Evolutionary conservation across 345 rosid genomes (phyloP).

Genomic region (Cardiospermum halicacabum): DNA sequence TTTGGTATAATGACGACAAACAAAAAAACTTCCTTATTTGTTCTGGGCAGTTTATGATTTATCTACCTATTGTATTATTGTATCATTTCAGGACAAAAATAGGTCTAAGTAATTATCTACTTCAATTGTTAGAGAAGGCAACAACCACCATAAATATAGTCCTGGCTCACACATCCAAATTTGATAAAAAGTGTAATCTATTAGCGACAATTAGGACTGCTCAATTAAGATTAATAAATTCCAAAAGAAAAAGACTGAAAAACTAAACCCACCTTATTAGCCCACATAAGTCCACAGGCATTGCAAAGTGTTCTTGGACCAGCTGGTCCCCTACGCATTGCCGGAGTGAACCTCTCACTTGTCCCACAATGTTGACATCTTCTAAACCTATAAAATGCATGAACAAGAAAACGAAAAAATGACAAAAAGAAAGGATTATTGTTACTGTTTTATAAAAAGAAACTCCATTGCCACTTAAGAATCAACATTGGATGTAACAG

Average conservation of each 20-base stretch:
- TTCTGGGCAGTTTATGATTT: background rate
- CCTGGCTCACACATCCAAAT: background rate
- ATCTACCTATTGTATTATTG: background rate
- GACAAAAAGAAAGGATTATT: background rate
- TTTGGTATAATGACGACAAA: background rate
- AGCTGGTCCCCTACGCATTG: constrained; percentile 37
- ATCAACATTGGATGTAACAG: constrained; percentile 6
- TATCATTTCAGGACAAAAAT: background rate
- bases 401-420: constrained; percentile 10
- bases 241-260: background rate
- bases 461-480: constrained; percentile 2
- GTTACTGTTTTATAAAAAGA: constrained; percentile 3
- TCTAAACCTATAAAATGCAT: constrained; percentile 17
- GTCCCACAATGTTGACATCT: constrained; percentile 33
- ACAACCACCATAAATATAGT: background rate
- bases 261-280: constrained; percentile 27
- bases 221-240: background rate
- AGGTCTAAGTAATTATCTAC: background rate
- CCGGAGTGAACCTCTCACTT: constrained; percentile 31
- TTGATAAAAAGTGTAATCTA: background rate
- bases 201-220: background rate
- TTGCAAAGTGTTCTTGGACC: constrained; percentile 39
- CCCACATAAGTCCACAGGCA: constrained; percentile 43
- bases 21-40: background rate
- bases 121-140: background rate